Evolutionary conservation across 2,329 filamentous ascomycete species (phyloP).

Genomic region (Penicillium psychrosexuale): DNA sequence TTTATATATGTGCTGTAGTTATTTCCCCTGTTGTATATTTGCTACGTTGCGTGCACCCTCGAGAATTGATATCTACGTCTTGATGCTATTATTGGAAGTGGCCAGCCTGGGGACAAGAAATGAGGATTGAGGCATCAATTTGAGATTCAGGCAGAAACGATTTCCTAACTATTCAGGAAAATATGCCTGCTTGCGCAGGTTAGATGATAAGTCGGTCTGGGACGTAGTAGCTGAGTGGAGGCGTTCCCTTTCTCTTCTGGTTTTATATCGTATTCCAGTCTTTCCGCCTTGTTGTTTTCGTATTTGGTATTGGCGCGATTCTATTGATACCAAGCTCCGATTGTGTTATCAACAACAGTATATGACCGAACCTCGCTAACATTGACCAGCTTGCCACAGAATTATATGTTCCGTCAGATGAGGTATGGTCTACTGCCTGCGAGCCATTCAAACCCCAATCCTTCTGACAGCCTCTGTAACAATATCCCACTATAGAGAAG

Average conservation of each 20-base stretch:
- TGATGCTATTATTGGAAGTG: background rate
- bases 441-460: background rate
- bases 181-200: background rate
- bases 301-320: background rate
- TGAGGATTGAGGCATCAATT: background rate
- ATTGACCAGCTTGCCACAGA: slow-evolving; percentile 71
- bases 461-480: background rate
- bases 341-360: background rate
- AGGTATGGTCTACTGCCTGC: slow-evolving; percentile 42
- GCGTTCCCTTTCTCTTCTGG: background rate
- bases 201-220: background rate
- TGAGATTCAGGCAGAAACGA: background rate
- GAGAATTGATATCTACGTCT: background rate
- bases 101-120: too few species aligned
- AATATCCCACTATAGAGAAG: slow-evolving; percentile 36
- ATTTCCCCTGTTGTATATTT: background rate
- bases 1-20: background rate
- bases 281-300: background rate
- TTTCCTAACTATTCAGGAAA: background rate
- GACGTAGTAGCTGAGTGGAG: background rate
- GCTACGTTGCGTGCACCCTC: background rate
- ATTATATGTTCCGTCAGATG: slow-evolving; percentile 95
- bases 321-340: background rate
- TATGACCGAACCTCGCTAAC: slow-evolving; percentile 11
- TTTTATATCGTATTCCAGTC: background rate